Base-by-base conservation (phyloP, 1,284 basidiomycete genomes). In the Ustilago curta region DNA sequence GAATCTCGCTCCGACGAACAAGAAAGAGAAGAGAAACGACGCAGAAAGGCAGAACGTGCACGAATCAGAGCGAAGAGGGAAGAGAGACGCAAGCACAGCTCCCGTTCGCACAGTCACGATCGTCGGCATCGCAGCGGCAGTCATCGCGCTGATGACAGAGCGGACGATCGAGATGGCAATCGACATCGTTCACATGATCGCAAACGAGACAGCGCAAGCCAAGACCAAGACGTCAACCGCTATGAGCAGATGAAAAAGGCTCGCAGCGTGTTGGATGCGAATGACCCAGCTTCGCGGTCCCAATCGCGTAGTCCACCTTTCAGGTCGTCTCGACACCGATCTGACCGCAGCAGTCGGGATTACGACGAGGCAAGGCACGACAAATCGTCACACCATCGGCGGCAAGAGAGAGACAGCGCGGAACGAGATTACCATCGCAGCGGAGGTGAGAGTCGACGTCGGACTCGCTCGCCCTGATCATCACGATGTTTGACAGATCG, bases 21-120 rank as follows among this genome's bases (percentile, higher is more conserved):
- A 51, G 57, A 60, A 61, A 53, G 77, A 76, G 68, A 76, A 54
- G 68, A 78, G 48, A 73, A 67, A 61, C 27, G 70, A 51, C 31
- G 64, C 49, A 50, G 81, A 62, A 80, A 81, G 70, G 40, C 82
- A 72, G 63, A 84, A 64, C 49, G 83, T 57, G 67, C 69, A 45
- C 21, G 73, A 14, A 79, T 76, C 11, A 43, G 77, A 8, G 69
- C 69, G 3, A 66, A 77, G 35, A 43, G 74, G 23, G 57, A 69
- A 19, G 44, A 58, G 0, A 45, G 54, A 21, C 42, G 59, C n/a
- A 48, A 48, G 12, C 47, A 31, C 35, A 37, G 35, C 35, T 37
- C 35, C 2, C 14, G 16, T 27, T 48, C 47, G 6, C 27, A 47
- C 11, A 44, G 44, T 8, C 23, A 29, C 23, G 44, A 47, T 19